Evolutionary conservation across 345 rosid species (phyloP).

Genomic region (Brassica napus): Da-Ae NC_063450.1:27548001-27548500

Average conservation of each 20-base stretch:
- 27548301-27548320: background rate
- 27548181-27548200: background rate
- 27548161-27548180: slow-evolving; percentile 6
- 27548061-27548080: slow-evolving; percentile 22
- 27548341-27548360: slow-evolving; percentile 29
- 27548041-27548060: slow-evolving; percentile 6
- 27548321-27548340: background rate
- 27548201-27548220: slow-evolving; percentile 64
- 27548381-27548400: slow-evolving; percentile 69
- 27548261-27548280: slow-evolving; percentile 39
- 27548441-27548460: slow-evolving; percentile 78
- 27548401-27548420: slow-evolving; percentile 77
- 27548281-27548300: background rate
- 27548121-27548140: slow-evolving; percentile 2
- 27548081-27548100: slow-evolving; percentile 13
- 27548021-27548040: background rate
- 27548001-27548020: background rate
- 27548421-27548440: slow-evolving; percentile 68
- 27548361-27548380: slow-evolving; percentile 88
- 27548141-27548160: slow-evolving; percentile 25
- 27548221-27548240: slow-evolving; percentile 68
- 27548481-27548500: background rate
- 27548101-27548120: slow-evolving; percentile 19
- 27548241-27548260: slow-evolving; percentile 69
- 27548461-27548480: background rate